Base-by-base conservation (phyloP, 1,284 basidiomycete genomes). In the Ustilago xerochloae region DNA sequence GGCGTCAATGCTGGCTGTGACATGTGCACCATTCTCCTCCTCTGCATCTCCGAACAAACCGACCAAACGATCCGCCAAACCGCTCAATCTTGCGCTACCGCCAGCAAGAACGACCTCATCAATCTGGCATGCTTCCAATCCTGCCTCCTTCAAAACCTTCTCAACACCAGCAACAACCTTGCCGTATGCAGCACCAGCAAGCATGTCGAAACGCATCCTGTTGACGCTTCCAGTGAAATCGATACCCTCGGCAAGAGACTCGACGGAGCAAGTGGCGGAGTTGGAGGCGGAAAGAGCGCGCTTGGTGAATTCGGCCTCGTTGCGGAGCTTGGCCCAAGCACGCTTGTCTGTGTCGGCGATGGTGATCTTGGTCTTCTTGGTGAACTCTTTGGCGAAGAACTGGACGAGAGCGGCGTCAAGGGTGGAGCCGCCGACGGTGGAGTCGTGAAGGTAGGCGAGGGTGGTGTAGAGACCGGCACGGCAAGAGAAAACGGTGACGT, bases 351-450 rank as follows among this genome's bases (percentile, higher is more conserved):
- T 38, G 15, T 80, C 80, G 52, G 71, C 79, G 38, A 97, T 87
- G 0, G 90, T 87, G 24, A 89, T 89, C 86, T 95, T 95, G 38
- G 91, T 94, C 88, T 98, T 99, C 86, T 98, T 98, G 57, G 93
- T 93, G 85, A 99, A 99, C 81, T 99, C 96, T 84, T 95, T 92
- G 57, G 93, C 90, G 85, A 99, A 97, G 88, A 92, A 93, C 66
- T 91, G 90, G 86, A 97, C 90, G 43, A 98, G 88, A 77, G 91
- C 89, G 60, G 90, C 88, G 86, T 95, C 94, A 79, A 94, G 90
- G 58, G 89, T 87, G 71, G 90, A 88, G 0, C 89, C 90, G 66
- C 88, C 88, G 41, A 89, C 84, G 63, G 84, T 84, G 78, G 86
- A 75, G 71, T 88, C 87, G 71, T 86, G 80, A 30, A 85, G 86